Evolutionary conservation across 495 filamentous ascomycete genomes (phyloP), one percentile per base, ranked within the genome.

Genomic region (Trichoderma gamsii): DNA sequence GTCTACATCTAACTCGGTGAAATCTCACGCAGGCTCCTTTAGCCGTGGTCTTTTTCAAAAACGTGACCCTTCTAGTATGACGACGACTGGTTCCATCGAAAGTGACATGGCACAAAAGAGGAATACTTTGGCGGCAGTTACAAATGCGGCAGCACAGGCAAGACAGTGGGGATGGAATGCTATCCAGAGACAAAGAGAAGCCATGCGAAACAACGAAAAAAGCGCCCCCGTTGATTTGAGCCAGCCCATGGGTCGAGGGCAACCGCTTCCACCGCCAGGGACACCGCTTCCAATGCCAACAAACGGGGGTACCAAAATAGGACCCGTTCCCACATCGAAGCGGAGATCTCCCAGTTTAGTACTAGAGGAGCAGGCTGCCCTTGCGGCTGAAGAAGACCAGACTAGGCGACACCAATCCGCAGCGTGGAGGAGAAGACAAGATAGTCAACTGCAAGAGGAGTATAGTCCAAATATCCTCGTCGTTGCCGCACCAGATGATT

Each of bases 121-220:
- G 15, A 78, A 78, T 59, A 77, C 82, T 3, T 67, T 87, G 38
- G 81, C 86, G 35, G 86, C 89, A 5, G 82, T 96, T 44, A 85
- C 88, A 0, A 88, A 88, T 59, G 91, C 88, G 4, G 90, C 92
- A 18, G 88, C 89, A 6, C 88, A 86, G 15, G 91, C 92, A 3
- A 93, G 89, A 75, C 92, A 90, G 76, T 97, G 93, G 93, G 86
- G 90, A 21, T 84, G 86, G 80, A 89, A 85, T 71, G 86, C 91
- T 5, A 83, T 93, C 65, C 86, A 86, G 64, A 85, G 87, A 49
- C 82, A 85, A 27, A 74, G 73, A 65, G 77, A 80, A 64, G 76
- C 72, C 29, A 79, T 79, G 18, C 73, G 77, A 75, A 73, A 70
- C 66, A 49, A 64, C 41, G 70, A 71, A 66, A 66, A 25, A 73